A percentile compares a stretch with the other conserved stretches of the same genome.
Conservation (phyloP, 208 protist genomes). For the Wallacemonas sp. region DNA sequence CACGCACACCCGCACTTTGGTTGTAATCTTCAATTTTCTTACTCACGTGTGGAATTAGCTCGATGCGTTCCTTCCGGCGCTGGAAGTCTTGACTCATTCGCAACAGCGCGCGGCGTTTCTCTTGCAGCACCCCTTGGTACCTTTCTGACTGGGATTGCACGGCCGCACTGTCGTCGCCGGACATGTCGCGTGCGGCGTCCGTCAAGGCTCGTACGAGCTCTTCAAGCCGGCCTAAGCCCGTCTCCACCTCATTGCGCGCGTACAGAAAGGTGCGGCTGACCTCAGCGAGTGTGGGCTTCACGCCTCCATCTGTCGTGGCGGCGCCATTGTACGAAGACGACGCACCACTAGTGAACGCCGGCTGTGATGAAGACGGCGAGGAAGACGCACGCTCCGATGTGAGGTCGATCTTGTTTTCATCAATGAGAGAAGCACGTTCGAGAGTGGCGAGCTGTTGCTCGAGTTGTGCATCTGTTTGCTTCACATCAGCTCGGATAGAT, state of each 20-base stretch:
- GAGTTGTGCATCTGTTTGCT: constrained; percentile 53
- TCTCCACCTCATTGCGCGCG: constrained; percentile 24
- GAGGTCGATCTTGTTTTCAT: constrained; percentile 21
- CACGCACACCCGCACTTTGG: constrained; percentile 43
- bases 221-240: constrained; percentile 29
- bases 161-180: constrained; percentile 17
- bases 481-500: constrained; percentile 62
- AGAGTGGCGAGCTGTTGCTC: constrained; percentile 58
- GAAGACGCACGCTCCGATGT: no score
- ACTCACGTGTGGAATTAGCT: constrained; percentile 54
- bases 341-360: no score
- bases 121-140: constrained; percentile 50
- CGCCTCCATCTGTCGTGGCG: not conserved
- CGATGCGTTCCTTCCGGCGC: constrained; percentile 49
- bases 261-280: constrained; percentile 26
- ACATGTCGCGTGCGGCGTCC: constrained; percentile 21
- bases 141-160: constrained; percentile 51
- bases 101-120: constrained; percentile 50
- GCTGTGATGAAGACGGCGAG: no score
- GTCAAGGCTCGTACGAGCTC: constrained; percentile 27
- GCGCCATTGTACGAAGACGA: not conserved
- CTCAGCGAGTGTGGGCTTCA: constrained; percentile 13
- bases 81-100: constrained; percentile 49
- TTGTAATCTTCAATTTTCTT: constrained; percentile 32
- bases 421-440: constrained; percentile 40